These are phyloP conservation scores for Cyclocybe cylindracea DNA, from an alignment of 768 basidiomycete genomes.

Conservation along the genomic window DNA sequence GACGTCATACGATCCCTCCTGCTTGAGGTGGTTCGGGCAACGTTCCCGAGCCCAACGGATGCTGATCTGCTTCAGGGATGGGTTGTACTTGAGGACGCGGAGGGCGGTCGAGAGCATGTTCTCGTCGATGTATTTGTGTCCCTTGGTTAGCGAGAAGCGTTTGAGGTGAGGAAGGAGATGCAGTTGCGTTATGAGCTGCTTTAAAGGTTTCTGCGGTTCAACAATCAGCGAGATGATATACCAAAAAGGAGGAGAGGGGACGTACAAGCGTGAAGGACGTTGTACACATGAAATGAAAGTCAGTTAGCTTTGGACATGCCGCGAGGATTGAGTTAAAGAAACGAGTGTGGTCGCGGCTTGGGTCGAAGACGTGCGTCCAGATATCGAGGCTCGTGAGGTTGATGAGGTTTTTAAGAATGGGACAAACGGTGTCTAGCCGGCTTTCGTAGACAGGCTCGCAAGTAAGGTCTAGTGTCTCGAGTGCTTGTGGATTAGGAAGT, in stretches of 20 bases:
- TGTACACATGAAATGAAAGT: conserved; percentile 55
- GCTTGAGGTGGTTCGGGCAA: conserved; percentile 50
- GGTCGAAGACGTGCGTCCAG: conserved; percentile 45
- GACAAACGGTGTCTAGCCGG: conserved; percentile 32
- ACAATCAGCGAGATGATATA: neutral
- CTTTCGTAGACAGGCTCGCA: conserved; percentile 48
- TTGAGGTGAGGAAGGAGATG: conserved; percentile 39
- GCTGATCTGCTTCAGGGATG: conserved; percentile 40
- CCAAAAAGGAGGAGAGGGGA: conserved; percentile 2
- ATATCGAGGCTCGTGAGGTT: conserved; percentile 44
- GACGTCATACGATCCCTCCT: conserved; percentile 45
- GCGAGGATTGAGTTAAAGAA: conserved; percentile 38
- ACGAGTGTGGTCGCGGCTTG: conserved; percentile 29
- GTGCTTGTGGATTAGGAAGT: conserved; percentile 32
- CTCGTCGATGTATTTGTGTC: conserved; percentile 46
- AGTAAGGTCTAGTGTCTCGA: conserved; percentile 47
- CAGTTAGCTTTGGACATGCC: conserved; percentile 39
- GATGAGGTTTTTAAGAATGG: conserved; percentile 34
- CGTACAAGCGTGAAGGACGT: conserved; percentile 43
- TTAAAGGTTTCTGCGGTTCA: conserved; percentile 38
- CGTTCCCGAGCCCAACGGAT: conserved; percentile 50
- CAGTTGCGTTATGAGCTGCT: conserved; percentile 39
- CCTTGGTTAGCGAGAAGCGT: conserved; percentile 49
- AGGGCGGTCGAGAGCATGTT: conserved; percentile 44
- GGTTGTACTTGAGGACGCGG: conserved; percentile 33